Base-by-base conservation (phyloP, 257 asterid genomes). In the Mitragyna speciosa region DNA sequence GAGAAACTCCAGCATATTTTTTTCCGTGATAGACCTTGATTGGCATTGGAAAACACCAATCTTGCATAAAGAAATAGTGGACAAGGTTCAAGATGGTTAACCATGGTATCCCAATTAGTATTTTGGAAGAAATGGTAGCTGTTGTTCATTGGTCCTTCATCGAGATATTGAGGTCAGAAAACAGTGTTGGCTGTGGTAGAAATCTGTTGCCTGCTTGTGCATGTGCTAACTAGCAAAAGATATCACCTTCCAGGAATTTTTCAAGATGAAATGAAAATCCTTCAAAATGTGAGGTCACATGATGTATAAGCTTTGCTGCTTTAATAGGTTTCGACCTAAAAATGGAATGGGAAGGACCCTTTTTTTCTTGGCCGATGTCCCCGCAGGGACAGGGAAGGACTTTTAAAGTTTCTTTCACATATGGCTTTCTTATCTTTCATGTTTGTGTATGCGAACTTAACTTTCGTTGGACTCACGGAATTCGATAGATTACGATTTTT, bases 21-120 rank as follows among this genome's bases (percentile, higher is more conserved):
- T 91, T 54, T 96, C 96, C 7, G 80, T 87, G 17, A 90, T 91
- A 24, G 96, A 93, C 75, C 92, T 93, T 24, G 61, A 77, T 74
- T n/a, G 81, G 76, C 31, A 33, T 75, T 7, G 72, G 64, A 15
- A 72, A 70, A 6, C 85, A 73, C 22, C 63, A 0, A 31, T 26
- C 26, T 36, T 36, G 36, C 92, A 33, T 6, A 26, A 43, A 17
- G 87, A 84, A 70, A 78, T 54, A 0, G 89, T 91, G 48, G 84
- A 81, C 43, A 83, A 82, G 75, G 82, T 91, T 6, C 67, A 84
- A 52, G 61, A 82, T 90, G 79, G 83, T 90, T 15, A 92, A 90
- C 75, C 96, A 90, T 73, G 92, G 90, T 54, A 92, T 93, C 51
- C 93, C 93, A 1, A 1, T 36, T 36, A 0, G 74, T 51, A 76